Percentiles rank a stretch among this genome's conserved stretches.
Conservation (phyloP, 1,284 basidiomycete species). For the Tylopilus sp. region DNA sequence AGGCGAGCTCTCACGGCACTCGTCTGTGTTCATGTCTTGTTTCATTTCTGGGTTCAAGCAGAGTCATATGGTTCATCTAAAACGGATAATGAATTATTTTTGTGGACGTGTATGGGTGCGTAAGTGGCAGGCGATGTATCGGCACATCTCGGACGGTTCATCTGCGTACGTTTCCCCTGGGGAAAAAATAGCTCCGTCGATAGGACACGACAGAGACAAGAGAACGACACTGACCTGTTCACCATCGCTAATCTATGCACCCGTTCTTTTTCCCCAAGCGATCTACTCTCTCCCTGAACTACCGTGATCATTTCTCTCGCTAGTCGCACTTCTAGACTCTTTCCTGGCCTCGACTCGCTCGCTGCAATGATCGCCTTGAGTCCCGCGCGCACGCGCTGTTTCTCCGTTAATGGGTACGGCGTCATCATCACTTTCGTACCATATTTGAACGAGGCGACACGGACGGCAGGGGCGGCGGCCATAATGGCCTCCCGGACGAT, state of each 20-base stretch:
- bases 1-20: background rate
- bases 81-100: background rate
- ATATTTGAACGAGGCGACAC: slow-evolving; percentile 46
- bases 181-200: background rate
- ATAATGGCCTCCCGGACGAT: slow-evolving; percentile 70
- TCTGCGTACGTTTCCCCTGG: slow-evolving; percentile 26
- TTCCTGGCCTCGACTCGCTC: slow-evolving; percentile 49
- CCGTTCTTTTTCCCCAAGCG: slow-evolving; percentile 43
- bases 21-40: background rate
- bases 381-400: slow-evolving; percentile 67
- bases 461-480: slow-evolving; percentile 64
- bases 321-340: slow-evolving; percentile 59
- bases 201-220: background rate
- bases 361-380: slow-evolving; percentile 66
- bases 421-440: slow-evolving; percentile 61
- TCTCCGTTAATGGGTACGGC: slow-evolving; percentile 72
- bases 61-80: background rate
- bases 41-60: background rate
- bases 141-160: background rate
- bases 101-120: background rate
- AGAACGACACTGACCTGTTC: slow-evolving; percentile 59
- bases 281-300: slow-evolving; percentile 56
- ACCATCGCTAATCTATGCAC: slow-evolving; percentile 72
- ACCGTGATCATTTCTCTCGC: slow-evolving; percentile 73
- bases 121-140: background rate